Base-by-base conservation (phyloP, 148 eudicot species). In the Rheum nobile region DNA sequence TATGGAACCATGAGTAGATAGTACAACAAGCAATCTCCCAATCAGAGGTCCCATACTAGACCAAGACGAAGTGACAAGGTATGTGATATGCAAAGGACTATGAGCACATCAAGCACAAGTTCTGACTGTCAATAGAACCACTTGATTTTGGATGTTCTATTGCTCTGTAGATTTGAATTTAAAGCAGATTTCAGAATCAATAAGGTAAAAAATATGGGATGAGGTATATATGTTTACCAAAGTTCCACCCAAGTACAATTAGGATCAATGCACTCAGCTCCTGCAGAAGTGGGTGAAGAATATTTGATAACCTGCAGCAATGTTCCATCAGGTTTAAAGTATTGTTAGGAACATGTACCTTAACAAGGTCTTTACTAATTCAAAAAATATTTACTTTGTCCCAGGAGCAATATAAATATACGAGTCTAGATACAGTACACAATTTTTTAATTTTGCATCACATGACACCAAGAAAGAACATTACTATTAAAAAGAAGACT, bases 251-350 rank as follows among this genome's bases (percentile, higher is more conserved):
- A 84, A 52, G 83, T 72, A 71, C 87, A 84, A 72, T 79, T 71
- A 16, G 84, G 79, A 76, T 84, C 87, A 61, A 84, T 84, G 74
- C 87, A 84, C 75, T 84, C 87, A 43, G 87, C 87, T 77, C 87
- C 84, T 48, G 87, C 87, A 69, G 87, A 84, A 69, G 83, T 82
- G 54, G 84, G 84, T 34, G 87, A 84, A 57, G 84, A 79, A 79
- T 72, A 84, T 77, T 69, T 84, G 75, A 84, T 84, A 55, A 84
- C 87, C 87, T 84, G 72, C 79, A 79, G 39, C 38, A 65, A 65
- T 16, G 11, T 65, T 34, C 70, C 70, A 34, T 65, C 10, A 6
- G 8, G 70, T 16, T 31, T 31, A 54, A 54, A 54, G 54, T 50
- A 59, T 28, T 9, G 32, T 28, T 59, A 59, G 35, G 9, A 28